phyloP scores from a whole-genome alignment of 148 eudicot species.

The Drosera capensis region DNA sequence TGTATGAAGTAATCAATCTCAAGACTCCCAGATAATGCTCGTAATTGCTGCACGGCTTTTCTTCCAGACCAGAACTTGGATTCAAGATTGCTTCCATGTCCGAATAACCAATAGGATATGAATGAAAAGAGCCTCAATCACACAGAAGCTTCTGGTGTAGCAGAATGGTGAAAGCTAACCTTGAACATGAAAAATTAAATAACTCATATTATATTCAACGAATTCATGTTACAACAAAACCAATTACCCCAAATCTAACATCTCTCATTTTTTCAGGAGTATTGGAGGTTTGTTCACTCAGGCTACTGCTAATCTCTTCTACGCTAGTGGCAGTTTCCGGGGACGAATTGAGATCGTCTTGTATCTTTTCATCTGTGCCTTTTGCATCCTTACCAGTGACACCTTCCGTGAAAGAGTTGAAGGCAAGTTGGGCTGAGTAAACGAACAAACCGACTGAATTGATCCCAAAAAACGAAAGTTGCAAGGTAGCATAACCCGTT shows the following conservation, averaged over 20 bases:
- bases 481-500: conserved; percentile 92
- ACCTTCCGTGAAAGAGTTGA: conserved; percentile 45
- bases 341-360: conserved; percentile 14
- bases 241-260: background rate
- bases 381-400: conserved; percentile 14
- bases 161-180: too few species aligned
- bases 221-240: too few species aligned
- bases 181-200: background rate
- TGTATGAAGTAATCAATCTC: too few species aligned
- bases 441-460: conserved; percentile 61
- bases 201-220: too few species aligned
- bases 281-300: conserved; percentile 38
- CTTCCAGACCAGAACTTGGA: too few species aligned
- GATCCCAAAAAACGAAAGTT: conserved; percentile 75
- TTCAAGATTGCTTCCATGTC: too few species aligned
- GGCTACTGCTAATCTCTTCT: conserved; percentile 8
- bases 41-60: too few species aligned
- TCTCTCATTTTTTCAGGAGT: conserved; percentile 2
- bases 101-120: too few species aligned
- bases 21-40: too few species aligned
- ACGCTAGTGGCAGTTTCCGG: conserved; percentile 15
- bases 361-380: conserved; percentile 12
- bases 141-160: too few species aligned
- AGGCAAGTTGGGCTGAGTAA: conserved; percentile 65
- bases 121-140: too few species aligned